Base-by-base conservation (phyloP, 352 stramenopile species). In the Phytophthora sojae region DNA sequence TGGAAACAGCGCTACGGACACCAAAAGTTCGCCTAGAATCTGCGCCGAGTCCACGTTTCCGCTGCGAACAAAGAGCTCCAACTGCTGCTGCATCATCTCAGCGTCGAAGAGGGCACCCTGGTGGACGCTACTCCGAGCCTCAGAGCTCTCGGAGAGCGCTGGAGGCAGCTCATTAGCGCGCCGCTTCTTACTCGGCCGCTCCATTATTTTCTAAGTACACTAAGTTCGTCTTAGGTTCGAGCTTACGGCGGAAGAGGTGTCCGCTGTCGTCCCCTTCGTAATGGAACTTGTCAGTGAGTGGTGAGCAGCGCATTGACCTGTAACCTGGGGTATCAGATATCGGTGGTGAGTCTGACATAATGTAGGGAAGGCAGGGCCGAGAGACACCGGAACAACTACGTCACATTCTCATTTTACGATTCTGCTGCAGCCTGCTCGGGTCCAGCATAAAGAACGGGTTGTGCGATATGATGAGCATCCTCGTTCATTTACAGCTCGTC, bases 1-100 rank as follows among this genome's bases (percentile, higher is more conserved):
- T 56, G 79, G 68, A 15, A 70, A 69, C 6, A 79, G 71, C 21
- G 86, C 83, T 0, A 89, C 23, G 32, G 86, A 73, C 17, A 92
- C 32, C 32, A 94, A 66, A 23, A 94, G 69, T 44, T 92, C 82
- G 21, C 83, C 86, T 14, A 94, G 71, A 50, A 94, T 67, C 61
- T 89, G 83, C 45, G 86, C 86, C 53, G 86, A 92, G 53, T 84
- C 78, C 59, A 79, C 49, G 47, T 90, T 32, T n/a, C 71, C 79
- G 29, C 77, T 80, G 52, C 42, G 64, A 56, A 91, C 56, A 44
- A 94, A 89, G 49, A 71, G 19, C 42, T 82, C 77, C 47, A 94
- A 63, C 63, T 94, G 84, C 45, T 81, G 61, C 64, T 92, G 86
- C 84, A 92, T 90, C 26, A 67, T 76, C 25, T 76, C 63, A 6